Base-by-base conservation (phyloP, 139 green algal genomes). In the Tetradesmus lagerheimii region DNA sequence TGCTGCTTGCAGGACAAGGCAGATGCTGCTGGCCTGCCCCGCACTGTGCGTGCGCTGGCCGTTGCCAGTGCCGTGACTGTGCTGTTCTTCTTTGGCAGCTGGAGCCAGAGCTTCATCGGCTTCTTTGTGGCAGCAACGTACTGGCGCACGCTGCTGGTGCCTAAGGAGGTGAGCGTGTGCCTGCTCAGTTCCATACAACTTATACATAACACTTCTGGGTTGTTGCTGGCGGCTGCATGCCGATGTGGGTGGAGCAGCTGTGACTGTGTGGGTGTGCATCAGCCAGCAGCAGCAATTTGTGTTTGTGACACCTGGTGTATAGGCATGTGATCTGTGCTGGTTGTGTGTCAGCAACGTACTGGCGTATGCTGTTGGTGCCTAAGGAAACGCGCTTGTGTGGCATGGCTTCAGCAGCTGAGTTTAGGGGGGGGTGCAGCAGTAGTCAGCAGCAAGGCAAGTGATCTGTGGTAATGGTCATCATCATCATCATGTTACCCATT, bases 121-220 rank as follows among this genome's bases (percentile, higher is more conserved):
- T 62, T 76, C 53, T 86, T 91, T 31, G 87, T 87, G 38, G 80
- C 80, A 15, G 45, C 38, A 23, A 91, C 87, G 1, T 91, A 91
- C 78, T 91, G 87, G 87, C 78, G 87, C 78, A 91, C 87, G n/a
- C 74, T 86, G 77, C 80, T 91, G 78, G 37, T 45, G 20, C 57
- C 78, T 3, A 20, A 34, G 20, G 87, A 91, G 85, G 85, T 89
- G 45, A 5, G 81, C 23, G 41, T 18, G 39, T 23, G 41, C 12
- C 15, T 43, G 11, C 31, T 41, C n/a, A n/a, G n/a, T n/a, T n/a
- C n/a, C n/a, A n/a, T n/a, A n/a, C n/a, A n/a, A n/a, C n/a, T n/a
- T n/a, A n/a, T n/a, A n/a, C n/a, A n/a, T n/a, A n/a, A n/a, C n/a
- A n/a, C n/a, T n/a, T n/a, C n/a, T n/a, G n/a, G n/a, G 47, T 14